Base-by-base conservation (phyloP, 2,329 filamentous ascomycete genomes). In the Venturia nashicola region DNA sequence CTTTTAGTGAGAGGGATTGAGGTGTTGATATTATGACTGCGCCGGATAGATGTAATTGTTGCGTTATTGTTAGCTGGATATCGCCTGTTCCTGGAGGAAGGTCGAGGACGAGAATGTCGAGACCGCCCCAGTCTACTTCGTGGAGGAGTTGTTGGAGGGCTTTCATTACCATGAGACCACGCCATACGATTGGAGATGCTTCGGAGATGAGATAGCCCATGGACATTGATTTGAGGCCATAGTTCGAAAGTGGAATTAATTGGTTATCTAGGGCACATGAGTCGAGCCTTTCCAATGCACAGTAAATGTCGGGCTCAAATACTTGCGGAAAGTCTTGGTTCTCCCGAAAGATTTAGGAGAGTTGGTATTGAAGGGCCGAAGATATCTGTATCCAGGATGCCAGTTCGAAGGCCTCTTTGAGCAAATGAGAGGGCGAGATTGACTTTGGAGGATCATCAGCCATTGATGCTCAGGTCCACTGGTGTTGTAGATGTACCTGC, bases 131-230 rank as follows among this genome's bases (percentile, higher is more conserved):
- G 62, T 94, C 89, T 0, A 99, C 94, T 69, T 96, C 91, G 73
- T 97, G 93, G 8, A 99, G 83, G 5, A 99, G 85, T 72, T 99
- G 94, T 69, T 97, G 92, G 67, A 99, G 82, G 0, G 94, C 94
- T 72, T 97, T 99, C 82, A 96, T 95, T 16, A 97, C 90, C 92
- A 99, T 97, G 2, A 96, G 83, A 0, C 94, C 94, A 61, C 94
- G 86, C 94, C 94, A 99, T 40, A 94, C 92, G 18, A 99, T 88
- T 0, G 92, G 90, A 5, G 90, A 88, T 12, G 86, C 82, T 68
- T 91, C 87, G 23, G 84, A 84, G 1, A 96, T 86, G 0, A 99
- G 82, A 68, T 96, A 97, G 61, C 94, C 94, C 90, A 99, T 97
- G 0, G 92, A 97, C 94, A 99, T 99, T 63, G 91, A 95, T 76